Evolutionary conservation across 2,329 filamentous ascomycete genomes (phyloP), one percentile per base, ranked within the genome.

Genomic region (Diplocarpon rosae): DNA sequence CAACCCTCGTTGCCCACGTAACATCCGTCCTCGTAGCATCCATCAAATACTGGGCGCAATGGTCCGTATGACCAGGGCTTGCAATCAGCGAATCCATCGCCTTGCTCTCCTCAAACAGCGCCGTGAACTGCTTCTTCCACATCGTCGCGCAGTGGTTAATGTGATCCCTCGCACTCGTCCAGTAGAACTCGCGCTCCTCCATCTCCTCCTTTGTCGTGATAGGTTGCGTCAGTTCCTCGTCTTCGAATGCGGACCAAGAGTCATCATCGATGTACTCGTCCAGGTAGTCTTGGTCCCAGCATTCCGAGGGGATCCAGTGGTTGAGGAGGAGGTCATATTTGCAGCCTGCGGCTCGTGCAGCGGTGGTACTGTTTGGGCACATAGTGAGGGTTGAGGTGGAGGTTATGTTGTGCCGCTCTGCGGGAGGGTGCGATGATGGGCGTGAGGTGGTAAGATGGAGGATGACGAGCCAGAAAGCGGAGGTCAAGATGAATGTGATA

Each of bases 111-210:
- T 53, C 61, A 55, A 54, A 68, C 49, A 49, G 63, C 50, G 46
- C 63, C 57, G 48, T 63, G 60, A 52, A 71, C 66, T 48, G 46
- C 49, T 60, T 63, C 47, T 60, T 56, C 47, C 65, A 61, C 51
- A 71, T 56, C 47, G 64, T 62, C 38, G 67, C 60, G 45, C 65
- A 65, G 39, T 64, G 54, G 44, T 66, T 65, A 39, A 66, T 58
- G 35, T 64, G 58, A 31, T 64, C 57, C 32, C 46, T 44, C 12
- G 39, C 29, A 24, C 28, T 38, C 3, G 49, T 51, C 31, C 39
- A 51, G 27, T 39, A 50, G n/a, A 39, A 24, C 15, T 42, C 45
- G 1, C 33, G 37, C 11, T 50, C 45, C 2, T 17, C 33, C 38
- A 50, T 47, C 16, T 42, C 39, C 10, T 50, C 38, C 8, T 45